Evolutionary conservation across 2,329 filamentous ascomycete genomes (phyloP).

Genomic region (Talaromyces sp.): DNA sequence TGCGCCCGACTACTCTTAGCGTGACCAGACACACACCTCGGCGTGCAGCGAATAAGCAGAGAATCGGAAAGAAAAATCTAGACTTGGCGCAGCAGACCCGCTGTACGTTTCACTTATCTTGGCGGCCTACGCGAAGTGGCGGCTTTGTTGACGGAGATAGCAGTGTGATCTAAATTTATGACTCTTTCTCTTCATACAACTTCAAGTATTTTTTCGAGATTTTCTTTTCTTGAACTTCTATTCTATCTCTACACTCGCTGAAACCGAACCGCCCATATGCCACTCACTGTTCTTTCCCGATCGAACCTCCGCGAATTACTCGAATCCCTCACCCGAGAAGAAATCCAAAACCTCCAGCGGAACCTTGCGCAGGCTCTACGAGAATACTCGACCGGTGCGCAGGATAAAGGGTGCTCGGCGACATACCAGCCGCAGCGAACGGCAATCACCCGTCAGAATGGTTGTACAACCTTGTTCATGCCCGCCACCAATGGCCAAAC

Average conservation of each 20-base stretch:
- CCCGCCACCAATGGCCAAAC: slow-evolving; percentile 63
- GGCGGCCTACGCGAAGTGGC: slow-evolving; percentile 9
- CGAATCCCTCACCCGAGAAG: slow-evolving; percentile 58
- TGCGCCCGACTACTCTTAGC: slow-evolving; percentile 10
- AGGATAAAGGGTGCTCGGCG: slow-evolving; percentile 61
- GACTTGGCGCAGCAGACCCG: background rate
- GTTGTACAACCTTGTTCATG: slow-evolving; percentile 68
- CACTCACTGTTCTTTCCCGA: slow-evolving; percentile 62
- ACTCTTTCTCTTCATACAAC: background rate
- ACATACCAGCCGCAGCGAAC: slow-evolving; percentile 65
- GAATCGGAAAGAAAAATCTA: background rate
- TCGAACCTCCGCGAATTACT: slow-evolving; percentile 59
- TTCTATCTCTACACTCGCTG: slow-evolving; percentile 12
- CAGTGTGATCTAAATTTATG: slow-evolving; percentile 1
- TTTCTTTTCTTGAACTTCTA: background rate
- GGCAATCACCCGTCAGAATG: slow-evolving; percentile 62
- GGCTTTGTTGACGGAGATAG: slow-evolving; percentile 12
- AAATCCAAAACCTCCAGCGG: slow-evolving; percentile 60
- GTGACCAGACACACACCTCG: background rate
- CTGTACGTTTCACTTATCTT: slow-evolving; percentile 14
- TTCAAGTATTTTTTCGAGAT: too few species aligned
- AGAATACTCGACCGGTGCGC: slow-evolving; percentile 66
- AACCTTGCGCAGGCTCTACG: slow-evolving; percentile 63
- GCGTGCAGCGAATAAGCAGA: background rate
- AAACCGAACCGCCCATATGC: slow-evolving; percentile 46